Evolutionary conservation across 495 filamentous ascomycete genomes (phyloP).

Genomic region (Podospora appendiculata): DNA sequence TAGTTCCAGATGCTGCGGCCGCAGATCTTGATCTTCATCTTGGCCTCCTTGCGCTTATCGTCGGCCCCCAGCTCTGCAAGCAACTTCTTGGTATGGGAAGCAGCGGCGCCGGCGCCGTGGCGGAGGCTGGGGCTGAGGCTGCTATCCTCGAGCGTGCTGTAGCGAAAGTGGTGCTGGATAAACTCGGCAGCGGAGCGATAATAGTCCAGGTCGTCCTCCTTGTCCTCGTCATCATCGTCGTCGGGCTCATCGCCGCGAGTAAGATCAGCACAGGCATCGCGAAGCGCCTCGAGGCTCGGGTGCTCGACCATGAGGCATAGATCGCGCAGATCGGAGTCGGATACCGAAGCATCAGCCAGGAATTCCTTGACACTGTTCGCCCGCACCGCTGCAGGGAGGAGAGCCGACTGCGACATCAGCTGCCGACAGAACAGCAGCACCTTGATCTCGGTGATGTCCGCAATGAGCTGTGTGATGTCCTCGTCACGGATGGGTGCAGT

Average conservation of each 20-base stretch:
- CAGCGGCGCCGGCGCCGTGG: background rate
- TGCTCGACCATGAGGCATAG: slow-evolving; percentile 40
- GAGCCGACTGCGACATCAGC: slow-evolving; percentile 37
- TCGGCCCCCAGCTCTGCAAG: background rate
- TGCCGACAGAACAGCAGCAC: slow-evolving; percentile 43
- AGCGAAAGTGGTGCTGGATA: slow-evolving; percentile 15
- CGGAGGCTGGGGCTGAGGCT: background rate
- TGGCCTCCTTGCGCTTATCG: slow-evolving; percentile 15
- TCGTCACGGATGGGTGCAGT: slow-evolving; percentile 32
- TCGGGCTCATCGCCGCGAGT: slow-evolving; percentile 30
- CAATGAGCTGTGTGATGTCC: slow-evolving; percentile 33
- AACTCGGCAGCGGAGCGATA: slow-evolving; percentile 12
- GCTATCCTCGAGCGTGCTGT: slow-evolving; percentile 11
- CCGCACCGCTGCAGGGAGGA: slow-evolving; percentile 36
- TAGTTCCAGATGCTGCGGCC: slow-evolving; percentile 48
- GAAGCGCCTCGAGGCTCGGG: slow-evolving; percentile 38
- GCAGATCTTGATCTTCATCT: slow-evolving; percentile 41
- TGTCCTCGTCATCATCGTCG: slow-evolving; percentile 14
- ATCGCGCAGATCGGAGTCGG: slow-evolving; percentile 38
- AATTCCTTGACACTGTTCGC: slow-evolving; percentile 41
- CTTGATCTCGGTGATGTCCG: slow-evolving; percentile 43
- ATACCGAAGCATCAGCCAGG: slow-evolving; percentile 32
- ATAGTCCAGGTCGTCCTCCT: slow-evolving; percentile 1
- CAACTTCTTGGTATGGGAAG: background rate
- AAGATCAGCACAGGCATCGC: slow-evolving; percentile 48